Evolutionary conservation across 139 green algal genomes (phyloP), one percentile per base, ranked within the genome.

Genomic region (Desmodesmus armatus): DNA sequence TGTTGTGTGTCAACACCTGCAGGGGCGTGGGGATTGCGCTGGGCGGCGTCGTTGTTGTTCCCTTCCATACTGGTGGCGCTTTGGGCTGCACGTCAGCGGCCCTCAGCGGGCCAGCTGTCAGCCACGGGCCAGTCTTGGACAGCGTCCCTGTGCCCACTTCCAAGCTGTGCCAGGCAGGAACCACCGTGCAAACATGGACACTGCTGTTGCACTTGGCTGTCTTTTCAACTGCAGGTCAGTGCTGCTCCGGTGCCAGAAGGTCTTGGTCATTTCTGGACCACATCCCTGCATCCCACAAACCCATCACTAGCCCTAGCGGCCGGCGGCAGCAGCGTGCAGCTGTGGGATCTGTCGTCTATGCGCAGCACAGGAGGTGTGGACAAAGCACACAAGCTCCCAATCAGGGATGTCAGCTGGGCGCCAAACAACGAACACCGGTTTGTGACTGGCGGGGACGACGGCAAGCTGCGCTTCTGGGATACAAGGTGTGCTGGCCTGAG

Each of bases 401-500:
- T 93, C 2, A 85, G 94, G 13, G 91, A 94, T 83, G 88, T 98
- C 3, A 89, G 94, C 88, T 95, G 93, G 86, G 90, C 89, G 27
- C 87, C 88, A 3, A 79, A 91, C 69, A 76, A 89, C 31, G 85
- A 90, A 58, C 87, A 96, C 80, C 75, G 83, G 5, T 77, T 95
- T 29, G 87, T 90, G 21, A 94, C 83, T n/a, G 87, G 71, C 7
- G 95, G 95, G 3, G 96, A 98, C 63, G 96, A 98, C 79, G 94
- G 93, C 84, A 92, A 93, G 70, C 84, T 97, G 49, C 85, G 91
- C 15, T 85, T 97, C 43, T 98, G 96, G 96, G 96, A 98, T 80
- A 82, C 94, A 1, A 91, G 93, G 93, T 93, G 80, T 43, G 87
- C 33, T 40, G 55, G 6, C 47, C n/a, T n/a, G n/a, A n/a, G n/a